These are phyloP conservation scores for Bauhinia variegata DNA, from an alignment of 306 rosid species.

Conservation along the genomic window DNA sequence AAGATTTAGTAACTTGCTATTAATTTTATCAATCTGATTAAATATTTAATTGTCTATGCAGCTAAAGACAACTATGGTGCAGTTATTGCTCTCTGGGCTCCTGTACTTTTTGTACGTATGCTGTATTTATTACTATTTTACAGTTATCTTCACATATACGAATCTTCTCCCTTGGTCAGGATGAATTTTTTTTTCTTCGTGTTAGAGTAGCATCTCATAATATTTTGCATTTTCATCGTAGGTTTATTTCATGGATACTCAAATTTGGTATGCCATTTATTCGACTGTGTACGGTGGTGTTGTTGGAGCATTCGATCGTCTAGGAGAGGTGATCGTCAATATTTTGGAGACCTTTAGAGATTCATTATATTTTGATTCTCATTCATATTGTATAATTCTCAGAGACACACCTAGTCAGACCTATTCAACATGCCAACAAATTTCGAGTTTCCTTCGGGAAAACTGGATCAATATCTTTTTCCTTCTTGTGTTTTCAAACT, in stretches of 20 bases:
- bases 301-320: constrained; percentile 93
- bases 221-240: constrained; percentile 44
- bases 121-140: constrained; percentile 21
- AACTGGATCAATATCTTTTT: constrained; percentile 17
- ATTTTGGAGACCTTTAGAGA: not conserved
- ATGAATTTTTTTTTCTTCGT: constrained; percentile 6
- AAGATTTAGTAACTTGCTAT: constrained; percentile 18
- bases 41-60: constrained; percentile 49
- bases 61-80: constrained; percentile 78
- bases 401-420: constrained; percentile 2
- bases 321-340: constrained; percentile 75
- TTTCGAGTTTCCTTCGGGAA: constrained; percentile 7
- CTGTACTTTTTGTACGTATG: constrained; percentile 71
- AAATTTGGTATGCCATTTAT: constrained; percentile 89
- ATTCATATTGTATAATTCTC: constrained; percentile 1
- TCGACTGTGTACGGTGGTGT: constrained; percentile 88
- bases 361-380: constrained; percentile 23
- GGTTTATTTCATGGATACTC: constrained; percentile 98
- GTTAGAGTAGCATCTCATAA: constrained; percentile 29
- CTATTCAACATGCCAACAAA: constrained; percentile 9
- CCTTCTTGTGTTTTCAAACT: constrained; percentile 22
- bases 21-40: constrained; percentile 30
- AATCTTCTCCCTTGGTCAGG: constrained; percentile 31
- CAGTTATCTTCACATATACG: constrained; percentile 33
- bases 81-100: constrained; percentile 81